phyloP scores from a whole-genome alignment of 148 eudicot species.

The Oxyria digyna region DNA sequence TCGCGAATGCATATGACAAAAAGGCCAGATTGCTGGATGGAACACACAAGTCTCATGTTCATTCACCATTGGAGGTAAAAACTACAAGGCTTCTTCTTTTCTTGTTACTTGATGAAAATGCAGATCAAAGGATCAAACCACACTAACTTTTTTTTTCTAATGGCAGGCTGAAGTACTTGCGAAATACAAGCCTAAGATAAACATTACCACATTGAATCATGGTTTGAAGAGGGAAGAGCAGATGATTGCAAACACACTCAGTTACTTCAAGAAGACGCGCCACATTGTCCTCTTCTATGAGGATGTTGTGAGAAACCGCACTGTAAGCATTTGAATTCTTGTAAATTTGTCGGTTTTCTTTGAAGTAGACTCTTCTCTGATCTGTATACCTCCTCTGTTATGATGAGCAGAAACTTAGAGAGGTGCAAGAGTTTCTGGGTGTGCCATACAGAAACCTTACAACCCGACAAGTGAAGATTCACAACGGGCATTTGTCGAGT shows the following conservation, averaged over 20 bases:
- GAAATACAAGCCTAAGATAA: constrained; percentile 44
- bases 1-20: constrained; percentile 47
- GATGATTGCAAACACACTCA: constrained; percentile 25
- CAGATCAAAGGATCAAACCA: neutral
- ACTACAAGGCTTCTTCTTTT: neutral
- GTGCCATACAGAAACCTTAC: constrained; percentile 40
- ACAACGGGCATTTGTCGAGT: constrained; percentile 29
- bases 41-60: constrained; percentile 70
- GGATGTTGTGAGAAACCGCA: constrained; percentile 44
- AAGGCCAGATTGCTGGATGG: constrained; percentile 51
- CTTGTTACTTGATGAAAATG: neutral
- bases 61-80: constrained; percentile 48
- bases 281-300: constrained; percentile 57
- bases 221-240: constrained; percentile 27
- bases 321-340: constrained; percentile 22
- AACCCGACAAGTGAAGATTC: constrained; percentile 65
- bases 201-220: constrained; percentile 22
- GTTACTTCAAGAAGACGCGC: constrained; percentile 48
- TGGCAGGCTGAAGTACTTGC: constrained; percentile 67
- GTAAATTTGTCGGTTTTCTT: neutral
- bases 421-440: constrained; percentile 47
- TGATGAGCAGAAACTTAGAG: constrained; percentile 39
- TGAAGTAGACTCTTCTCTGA: neutral
- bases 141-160: neutral
- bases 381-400: neutral